Evolutionary conservation across 2,329 filamentous ascomycete genomes (phyloP), one percentile per base, ranked within the genome.

Genomic region (Volutella citrinella): DNA sequence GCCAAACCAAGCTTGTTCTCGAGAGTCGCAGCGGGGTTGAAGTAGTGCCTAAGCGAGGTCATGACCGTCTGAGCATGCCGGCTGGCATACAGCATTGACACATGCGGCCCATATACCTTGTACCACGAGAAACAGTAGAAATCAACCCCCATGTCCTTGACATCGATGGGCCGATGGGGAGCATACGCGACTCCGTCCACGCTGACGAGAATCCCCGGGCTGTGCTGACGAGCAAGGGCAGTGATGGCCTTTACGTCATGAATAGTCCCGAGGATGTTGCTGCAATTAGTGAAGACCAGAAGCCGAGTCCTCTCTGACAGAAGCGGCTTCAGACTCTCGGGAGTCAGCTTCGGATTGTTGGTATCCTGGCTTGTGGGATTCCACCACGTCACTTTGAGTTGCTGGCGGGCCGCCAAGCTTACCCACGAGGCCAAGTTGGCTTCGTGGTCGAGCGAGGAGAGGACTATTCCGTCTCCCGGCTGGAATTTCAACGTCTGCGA

Each of bases 81-180:
- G 16, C 76, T 76, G 6, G 75, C 82, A 52, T 87, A 91, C 2
- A 91, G 64, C 43, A 82, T 74, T 0, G 84, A 72, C 2, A 89
- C 69, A 47, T 90, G 86, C 2, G 86, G 85, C 0, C 85, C 86
- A 53, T 84, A 90, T 3, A 89, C 77, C 57, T 91, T 91, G 63
- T 90, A 90, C 85, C 84, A 90, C 1, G 74, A 81, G 54, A 90
- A 87, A n/a, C 71, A 64, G 57, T 90, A 91, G 47, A 89, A 81
- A 54, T 91, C 86, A 0, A 84, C 81, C 1, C 74, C 84, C 0
- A 87, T 66, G 1, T 64, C 76, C 43, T 76, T 69, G 5, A 90
- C 81, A 54, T 91, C 81, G 10, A 91, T 61, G 8, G 66, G 66
- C 6, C 84, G 70, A 56, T 91, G 86, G 1, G 86, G 86, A 1